Conservation (phyloP, 345 rosid genomes). For the Gossypium turneri region DNA sequence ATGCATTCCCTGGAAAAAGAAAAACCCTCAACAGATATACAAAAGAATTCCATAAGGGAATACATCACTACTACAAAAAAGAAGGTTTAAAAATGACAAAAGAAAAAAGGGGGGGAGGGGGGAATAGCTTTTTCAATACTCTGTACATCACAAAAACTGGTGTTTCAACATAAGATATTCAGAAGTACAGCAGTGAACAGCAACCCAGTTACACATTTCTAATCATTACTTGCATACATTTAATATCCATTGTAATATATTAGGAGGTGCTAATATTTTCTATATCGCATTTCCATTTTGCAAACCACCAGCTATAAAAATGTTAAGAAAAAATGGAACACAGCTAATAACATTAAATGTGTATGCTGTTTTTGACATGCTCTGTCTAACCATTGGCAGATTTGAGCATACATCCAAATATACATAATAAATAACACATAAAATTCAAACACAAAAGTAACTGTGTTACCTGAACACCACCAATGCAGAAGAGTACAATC, state of each 20-base stretch:
- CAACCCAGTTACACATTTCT: background rate
- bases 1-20: constrained; percentile 79
- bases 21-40: background rate
- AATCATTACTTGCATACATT: background rate
- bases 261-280: background rate
- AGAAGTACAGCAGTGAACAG: background rate
- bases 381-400: background rate
- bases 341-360: background rate
- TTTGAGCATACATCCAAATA: background rate
- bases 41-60: background rate
- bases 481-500: constrained; percentile 10
- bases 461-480: constrained; percentile 5
- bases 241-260: background rate
- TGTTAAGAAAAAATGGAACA: background rate
- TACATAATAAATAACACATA: background rate
- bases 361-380: background rate
- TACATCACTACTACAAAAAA: background rate
- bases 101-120: background rate
- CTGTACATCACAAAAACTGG: background rate
- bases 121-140: background rate
- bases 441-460: background rate
- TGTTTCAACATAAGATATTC: background rate
- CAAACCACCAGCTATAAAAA: background rate
- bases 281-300: background rate
- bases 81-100: background rate